Conservation (phyloP, 345 rosid genomes). For the Eucalyptus cloeziana region DNA sequence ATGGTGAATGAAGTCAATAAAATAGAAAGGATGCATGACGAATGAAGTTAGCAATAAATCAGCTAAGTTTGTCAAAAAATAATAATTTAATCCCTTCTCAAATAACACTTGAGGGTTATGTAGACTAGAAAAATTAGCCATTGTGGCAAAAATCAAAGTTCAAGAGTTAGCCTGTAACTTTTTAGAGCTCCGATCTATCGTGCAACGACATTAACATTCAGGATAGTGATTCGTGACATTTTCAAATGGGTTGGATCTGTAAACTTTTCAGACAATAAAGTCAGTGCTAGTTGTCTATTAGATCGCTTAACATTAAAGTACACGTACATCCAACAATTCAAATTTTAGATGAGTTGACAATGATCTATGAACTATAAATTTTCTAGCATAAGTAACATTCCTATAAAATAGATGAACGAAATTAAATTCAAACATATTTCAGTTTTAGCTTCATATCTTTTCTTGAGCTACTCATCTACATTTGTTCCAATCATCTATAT, state of each 20-base stretch:
- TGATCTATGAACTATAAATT: too few species aligned
- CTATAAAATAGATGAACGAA: too few species aligned
- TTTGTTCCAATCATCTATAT: not conserved
- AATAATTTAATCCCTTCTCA: not conserved
- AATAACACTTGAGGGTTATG: not conserved
- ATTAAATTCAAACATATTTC: too few species aligned
- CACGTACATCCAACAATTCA: not conserved
- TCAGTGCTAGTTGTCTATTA: too few species aligned
- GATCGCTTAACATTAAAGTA: not conserved
- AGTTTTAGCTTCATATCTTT: too few species aligned
- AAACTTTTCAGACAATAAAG: too few species aligned
- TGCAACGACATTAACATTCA: not conserved
- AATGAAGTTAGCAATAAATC: too few species aligned
- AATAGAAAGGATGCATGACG: not conserved
- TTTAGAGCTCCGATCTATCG: not conserved
- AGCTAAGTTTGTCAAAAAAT: not conserved
- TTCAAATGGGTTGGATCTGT: too few species aligned
- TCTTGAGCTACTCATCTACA: not conserved
- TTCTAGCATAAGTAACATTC: too few species aligned
- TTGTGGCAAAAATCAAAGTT: not conserved
- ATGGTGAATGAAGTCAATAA: not conserved
- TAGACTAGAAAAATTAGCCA: not conserved
- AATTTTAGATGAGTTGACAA: too few species aligned
- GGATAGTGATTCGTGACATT: too few species aligned
- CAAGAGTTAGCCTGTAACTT: not conserved